Evolutionary conservation across 345 rosid genomes (phyloP), one percentile per base, ranked within the genome.

Genomic region (Sapria himalayana): DNA sequence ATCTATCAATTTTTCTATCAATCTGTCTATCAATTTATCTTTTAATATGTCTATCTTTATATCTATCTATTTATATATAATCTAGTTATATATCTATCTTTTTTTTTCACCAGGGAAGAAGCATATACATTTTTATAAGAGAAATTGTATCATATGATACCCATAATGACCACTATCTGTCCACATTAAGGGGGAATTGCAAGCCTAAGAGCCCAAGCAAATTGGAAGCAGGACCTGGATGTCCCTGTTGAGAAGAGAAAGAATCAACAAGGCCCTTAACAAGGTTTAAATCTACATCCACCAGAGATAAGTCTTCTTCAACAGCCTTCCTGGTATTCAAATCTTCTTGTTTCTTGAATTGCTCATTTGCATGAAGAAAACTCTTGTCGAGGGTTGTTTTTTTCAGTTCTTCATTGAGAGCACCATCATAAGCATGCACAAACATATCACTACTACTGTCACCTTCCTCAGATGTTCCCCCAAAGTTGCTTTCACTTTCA

Each of bases 201-300:
- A 78, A 41, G 4, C 97, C 94, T 92, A 81, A 78, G 42, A 81
- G 69, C 14, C 93, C 85, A 8, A 86, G 85, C 50, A 81, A 51
- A 60, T 86, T 86, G 13, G 94, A 86, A 33, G 89, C 53, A 14
- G 97, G 94, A 27, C 97, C 89, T n/a, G 97, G 94, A 19, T 78
- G 82, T 23, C 94, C 97, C 55, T 73, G 70, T 38, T 81, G 94
- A 31, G 89, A 76, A 29, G 85, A 57, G 60, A 70, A 76, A 3
- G 94, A 86, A 25, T 86, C 85, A 0, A 86, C 74, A 2, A 86
- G 59, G 64, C 60, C 78, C 73, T 78, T 78, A 31, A 81, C 89
- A 25, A 86, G 71, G 66, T 86, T 86, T 46, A 81, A 49, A 46
- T 86, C 97, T 33, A 73, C 89, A 20, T 81, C 92, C 29, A 81